These are phyloP conservation scores for Imleria badia DNA, from an alignment of 768 basidiomycete species.

Conservation along the genomic window DNA sequence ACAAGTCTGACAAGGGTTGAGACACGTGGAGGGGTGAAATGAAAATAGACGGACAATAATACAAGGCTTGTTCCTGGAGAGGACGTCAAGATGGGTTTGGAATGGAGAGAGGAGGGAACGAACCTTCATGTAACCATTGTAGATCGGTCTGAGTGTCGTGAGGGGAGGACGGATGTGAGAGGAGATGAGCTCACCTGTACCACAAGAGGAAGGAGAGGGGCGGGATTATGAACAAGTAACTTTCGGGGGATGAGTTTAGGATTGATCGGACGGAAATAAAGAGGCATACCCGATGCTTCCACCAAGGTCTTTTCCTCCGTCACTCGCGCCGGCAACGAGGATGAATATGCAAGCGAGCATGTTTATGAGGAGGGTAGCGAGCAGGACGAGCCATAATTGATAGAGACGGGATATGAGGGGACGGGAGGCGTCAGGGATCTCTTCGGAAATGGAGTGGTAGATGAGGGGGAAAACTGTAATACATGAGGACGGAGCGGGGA, in stretches of 20 bases:
- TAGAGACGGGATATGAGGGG: constrained; percentile 83
- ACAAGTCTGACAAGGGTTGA: constrained; percentile 63
- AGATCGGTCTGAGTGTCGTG: constrained; percentile 68
- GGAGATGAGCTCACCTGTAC: constrained; percentile 70
- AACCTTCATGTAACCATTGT: constrained; percentile 97
- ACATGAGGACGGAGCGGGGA: constrained; percentile 18
- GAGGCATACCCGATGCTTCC: constrained; percentile 72
- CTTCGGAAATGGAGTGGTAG: constrained; percentile 88
- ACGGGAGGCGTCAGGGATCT: constrained; percentile 81
- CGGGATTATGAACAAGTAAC: constrained; percentile 79
- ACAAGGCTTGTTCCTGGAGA: constrained; percentile 83
- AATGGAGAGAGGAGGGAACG: constrained; percentile 26
- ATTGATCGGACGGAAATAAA: constrained; percentile 22
- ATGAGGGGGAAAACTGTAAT: constrained; percentile 85
- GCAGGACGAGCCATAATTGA: constrained; percentile 91
- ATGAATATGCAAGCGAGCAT: constrained; percentile 88
- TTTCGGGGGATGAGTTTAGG: constrained; percentile 29
- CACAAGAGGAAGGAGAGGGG: constrained; percentile 85
- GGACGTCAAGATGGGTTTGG: constrained; percentile 20
- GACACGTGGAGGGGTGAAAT: constrained; percentile 1
- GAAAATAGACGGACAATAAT: constrained; percentile 70
- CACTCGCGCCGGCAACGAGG: constrained; percentile 70
- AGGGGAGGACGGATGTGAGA: constrained; percentile 10
- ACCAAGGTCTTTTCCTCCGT: constrained; percentile 79
- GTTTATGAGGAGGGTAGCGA: constrained; percentile 81